phyloP scores from a whole-genome alignment of 139 green algal species.

The Axilococcus clingmanii region DNA sequence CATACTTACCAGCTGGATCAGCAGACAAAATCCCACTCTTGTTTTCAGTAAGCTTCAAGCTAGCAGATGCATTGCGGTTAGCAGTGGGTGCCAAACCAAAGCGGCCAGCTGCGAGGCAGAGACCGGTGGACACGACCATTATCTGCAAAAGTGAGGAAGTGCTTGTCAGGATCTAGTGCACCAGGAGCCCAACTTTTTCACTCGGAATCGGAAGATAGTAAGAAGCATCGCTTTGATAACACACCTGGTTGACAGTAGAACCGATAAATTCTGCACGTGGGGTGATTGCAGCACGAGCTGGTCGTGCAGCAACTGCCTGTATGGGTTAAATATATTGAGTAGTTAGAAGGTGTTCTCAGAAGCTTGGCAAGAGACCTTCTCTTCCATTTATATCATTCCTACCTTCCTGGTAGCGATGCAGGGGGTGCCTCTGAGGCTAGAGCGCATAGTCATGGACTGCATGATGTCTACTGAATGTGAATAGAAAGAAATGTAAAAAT shows the following conservation, averaged over 20 bases:
- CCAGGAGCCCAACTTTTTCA: no score
- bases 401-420: no score
- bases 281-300: conserved; percentile 27
- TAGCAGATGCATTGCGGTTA: conserved; percentile 59
- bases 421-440: no score
- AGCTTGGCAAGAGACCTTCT: no score
- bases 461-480: no score
- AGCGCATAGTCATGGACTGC: no score
- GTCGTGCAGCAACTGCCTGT: conserved; percentile 5
- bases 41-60: conserved; percentile 63
- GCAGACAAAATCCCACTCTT: conserved; percentile 46
- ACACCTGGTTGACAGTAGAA: conserved; percentile 62
- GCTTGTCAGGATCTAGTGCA: not conserved
- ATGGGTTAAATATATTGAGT: no score
- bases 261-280: conserved; percentile 62
- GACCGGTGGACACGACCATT: conserved; percentile 71
- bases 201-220: not conserved
- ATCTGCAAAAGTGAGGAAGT: conserved; percentile 53
- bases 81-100: conserved; percentile 85
- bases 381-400: no score
- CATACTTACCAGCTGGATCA: conserved; percentile 55
- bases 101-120: conserved; percentile 70
- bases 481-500: no score
- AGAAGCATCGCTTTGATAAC: not conserved
- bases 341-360: no score